Conservation (phyloP, 768 basidiomycete genomes). For the Trametes cubensis region DNA sequence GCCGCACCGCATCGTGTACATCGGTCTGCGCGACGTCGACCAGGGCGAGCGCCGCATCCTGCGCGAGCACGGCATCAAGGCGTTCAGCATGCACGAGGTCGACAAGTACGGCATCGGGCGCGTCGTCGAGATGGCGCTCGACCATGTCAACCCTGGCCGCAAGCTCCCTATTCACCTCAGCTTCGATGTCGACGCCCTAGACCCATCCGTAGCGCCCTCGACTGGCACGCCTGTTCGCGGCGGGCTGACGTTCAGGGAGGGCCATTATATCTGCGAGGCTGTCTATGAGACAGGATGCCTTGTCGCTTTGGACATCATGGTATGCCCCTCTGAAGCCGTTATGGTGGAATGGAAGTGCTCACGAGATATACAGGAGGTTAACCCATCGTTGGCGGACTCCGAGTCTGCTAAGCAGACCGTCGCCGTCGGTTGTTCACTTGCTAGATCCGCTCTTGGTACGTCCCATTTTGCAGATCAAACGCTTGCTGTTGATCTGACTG, state of each 20-base stretch:
- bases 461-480: neutral
- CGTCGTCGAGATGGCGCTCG: slow-evolving; percentile 95
- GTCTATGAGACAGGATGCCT: slow-evolving; percentile 91
- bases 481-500: neutral
- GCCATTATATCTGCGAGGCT: slow-evolving; percentile 96
- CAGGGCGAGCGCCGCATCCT: slow-evolving; percentile 85
- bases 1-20: slow-evolving; percentile 87
- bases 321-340: slow-evolving; percentile 29
- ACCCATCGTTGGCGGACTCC: slow-evolving; percentile 85
- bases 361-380: slow-evolving; percentile 73
- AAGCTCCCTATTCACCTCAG: slow-evolving; percentile 89
- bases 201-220: slow-evolving; percentile 94
- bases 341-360: neutral
- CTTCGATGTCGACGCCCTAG: slow-evolving; percentile 95
- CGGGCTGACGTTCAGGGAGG: slow-evolving; percentile 94
- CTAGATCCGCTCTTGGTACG: slow-evolving; percentile 80
- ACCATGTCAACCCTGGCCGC: slow-evolving; percentile 86
- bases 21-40: slow-evolving; percentile 94
- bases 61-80: slow-evolving; percentile 77
- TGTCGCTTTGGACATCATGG: slow-evolving; percentile 94
- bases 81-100: slow-evolving; percentile 66
- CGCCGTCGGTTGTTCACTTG: slow-evolving; percentile 84
- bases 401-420: slow-evolving; percentile 84
- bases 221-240: slow-evolving; percentile 95
- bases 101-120: slow-evolving; percentile 87